Evolutionary conservation across 371 early-diverging fungal genomes (phyloP), one percentile per base, ranked within the genome.

Genomic region (Rhizopus stolonifer): DNA sequence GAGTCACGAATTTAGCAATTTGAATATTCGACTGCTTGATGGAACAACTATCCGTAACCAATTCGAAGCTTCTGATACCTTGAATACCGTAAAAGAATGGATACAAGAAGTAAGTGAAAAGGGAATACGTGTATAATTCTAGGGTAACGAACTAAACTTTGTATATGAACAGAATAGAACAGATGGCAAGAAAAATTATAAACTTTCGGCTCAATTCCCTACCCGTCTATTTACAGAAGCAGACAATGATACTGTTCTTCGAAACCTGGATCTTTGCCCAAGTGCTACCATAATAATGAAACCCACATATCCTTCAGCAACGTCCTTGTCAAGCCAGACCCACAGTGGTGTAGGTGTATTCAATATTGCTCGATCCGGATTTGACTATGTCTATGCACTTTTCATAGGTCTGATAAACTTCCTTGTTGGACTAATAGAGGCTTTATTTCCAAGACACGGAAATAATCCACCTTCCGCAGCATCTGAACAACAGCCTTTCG

Each of bases 221-320:
- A 71, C 69, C 3, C 67, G 77, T 4, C 54, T 68, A 29, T 77
- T 77, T 24, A 67, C 65, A 34, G 62, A 69, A 17, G 57, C 52
- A 13, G 83, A 83, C 19, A 74, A 81, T 26, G 39, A 63, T 13
- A 60, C 48, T 23, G 58, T 69, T 29, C 56, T 83, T 11, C 56
- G 64, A 1, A 70, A 76, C 18, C 50, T 83, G 10, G 67, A 74
- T 5, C 64, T 83, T 2, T 77, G 75, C 19, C 83, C 83, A 3
- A 83, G 83, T 38, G 79, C 76, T 11, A 81, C 83, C 1, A 59
- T 83, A 11, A 79, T 83, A 2, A 70, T 83, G 70, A 83, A 80
- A 56, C 64, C 65, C 3, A 49, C 59, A 13, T 62, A 65, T 25
- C 61, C 58, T 29, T 32, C 55, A 38, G 31, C 50, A 39, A 22